Conservation (phyloP, 2,329 filamentous ascomycete genomes). For the Thelonectria blattea region DNA sequence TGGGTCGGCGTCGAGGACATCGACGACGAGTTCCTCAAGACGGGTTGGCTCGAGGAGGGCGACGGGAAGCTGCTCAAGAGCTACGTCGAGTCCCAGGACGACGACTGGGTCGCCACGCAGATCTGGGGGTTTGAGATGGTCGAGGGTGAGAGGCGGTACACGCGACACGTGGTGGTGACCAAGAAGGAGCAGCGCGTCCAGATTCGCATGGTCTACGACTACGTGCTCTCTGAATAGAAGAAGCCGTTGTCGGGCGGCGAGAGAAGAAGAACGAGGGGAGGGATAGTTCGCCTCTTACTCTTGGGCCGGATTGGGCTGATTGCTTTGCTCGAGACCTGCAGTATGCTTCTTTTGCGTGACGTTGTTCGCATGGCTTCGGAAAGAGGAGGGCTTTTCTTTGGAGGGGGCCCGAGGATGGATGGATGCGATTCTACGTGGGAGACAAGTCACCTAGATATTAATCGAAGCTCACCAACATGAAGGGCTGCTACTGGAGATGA, state of each 20-base stretch:
- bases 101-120: conserved; percentile 62
- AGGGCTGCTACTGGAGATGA: neutral
- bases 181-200: conserved; percentile 57
- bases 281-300: neutral
- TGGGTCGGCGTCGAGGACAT: conserved; percentile 57
- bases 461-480: neutral
- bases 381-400: neutral
- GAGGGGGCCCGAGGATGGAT: neutral
- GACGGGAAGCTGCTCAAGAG: conserved; percentile 70
- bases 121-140: conserved; percentile 66
- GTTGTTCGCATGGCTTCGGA: neutral
- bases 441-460: neutral
- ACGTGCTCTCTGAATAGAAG: conserved; percentile 32
- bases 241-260: neutral
- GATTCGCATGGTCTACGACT: conserved; percentile 65
- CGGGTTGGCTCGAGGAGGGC: conserved; percentile 65
- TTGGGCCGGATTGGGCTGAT: neutral
- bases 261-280: neutral
- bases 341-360: neutral
- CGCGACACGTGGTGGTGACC: conserved; percentile 58
- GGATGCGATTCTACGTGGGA: neutral
- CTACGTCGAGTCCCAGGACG: conserved; percentile 59
- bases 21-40: conserved; percentile 61
- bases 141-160: conserved; percentile 58
- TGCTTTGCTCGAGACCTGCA: neutral